Evolutionary conservation across 805 yeast genomes (phyloP).

Genomic region (Cyberlindnera mycetangii): DNA sequence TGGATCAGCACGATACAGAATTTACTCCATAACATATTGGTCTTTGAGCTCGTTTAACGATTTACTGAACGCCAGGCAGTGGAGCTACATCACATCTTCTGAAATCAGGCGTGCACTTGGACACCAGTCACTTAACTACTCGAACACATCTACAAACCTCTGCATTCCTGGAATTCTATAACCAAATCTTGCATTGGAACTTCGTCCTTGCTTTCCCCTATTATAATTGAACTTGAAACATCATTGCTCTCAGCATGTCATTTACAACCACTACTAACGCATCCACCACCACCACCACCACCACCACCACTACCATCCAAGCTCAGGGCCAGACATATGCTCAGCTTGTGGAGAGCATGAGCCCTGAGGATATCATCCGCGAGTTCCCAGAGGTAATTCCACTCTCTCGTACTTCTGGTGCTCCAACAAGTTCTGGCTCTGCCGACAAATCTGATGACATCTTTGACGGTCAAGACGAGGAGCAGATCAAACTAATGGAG

Average conservation of each 20-base stretch:
- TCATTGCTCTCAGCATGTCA: constrained; percentile 1
- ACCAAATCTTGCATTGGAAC: no score
- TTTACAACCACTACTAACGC: constrained; percentile 9
- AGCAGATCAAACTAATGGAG: constrained; percentile 92
- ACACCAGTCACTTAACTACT: background rate
- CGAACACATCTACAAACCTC: no score
- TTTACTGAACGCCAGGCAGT: no score
- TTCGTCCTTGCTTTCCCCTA: no score
- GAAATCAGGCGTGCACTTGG: background rate
- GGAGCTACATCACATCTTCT: background rate
- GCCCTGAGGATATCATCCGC: constrained; percentile 46
- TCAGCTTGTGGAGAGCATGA: constrained; percentile 50
- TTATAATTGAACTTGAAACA: background rate
- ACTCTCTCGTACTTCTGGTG: constrained; percentile 55
- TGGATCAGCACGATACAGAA: no score
- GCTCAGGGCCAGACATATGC: constrained; percentile 35
- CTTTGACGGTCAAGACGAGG: constrained; percentile 88
- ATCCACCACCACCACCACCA: constrained; percentile 6
- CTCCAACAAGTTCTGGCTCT: constrained; percentile 37
- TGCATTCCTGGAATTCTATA: no score
- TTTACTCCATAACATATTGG: no score
- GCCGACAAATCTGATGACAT: constrained; percentile 38
- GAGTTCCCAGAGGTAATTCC: constrained; percentile 71
- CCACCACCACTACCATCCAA: constrained; percentile 9
- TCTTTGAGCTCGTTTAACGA: no score